Evolutionary conservation across 129 eudicot species (phyloP), one percentile per base, ranked within the genome.

Genomic region (Artemisia tridentata): DNA sequence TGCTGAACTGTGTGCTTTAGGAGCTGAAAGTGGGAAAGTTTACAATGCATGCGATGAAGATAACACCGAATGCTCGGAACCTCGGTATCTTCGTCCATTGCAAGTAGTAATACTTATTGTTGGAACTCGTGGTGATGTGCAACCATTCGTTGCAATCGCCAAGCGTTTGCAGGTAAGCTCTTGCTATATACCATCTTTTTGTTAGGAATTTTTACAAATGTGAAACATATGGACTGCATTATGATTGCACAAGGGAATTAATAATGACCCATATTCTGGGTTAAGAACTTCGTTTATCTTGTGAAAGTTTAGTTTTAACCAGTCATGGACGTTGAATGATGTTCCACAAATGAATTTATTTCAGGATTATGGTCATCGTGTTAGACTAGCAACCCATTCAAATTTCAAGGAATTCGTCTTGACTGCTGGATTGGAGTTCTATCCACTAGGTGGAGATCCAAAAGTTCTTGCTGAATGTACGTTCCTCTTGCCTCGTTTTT

Each of bases 81-180:
- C 90, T 75, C 91, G 81, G 53, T 74, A 84, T 75, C 82, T 86
- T 77, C 91, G 90, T 52, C 99, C 99, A 16, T 54, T 95, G 72
- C 97, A 90, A 83, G 67, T 95, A 69, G 97, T 88, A 58, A 88
- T 95, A 78, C 96, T 95, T 71, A 95, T 95, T 68, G 99, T 95
- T 68, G 99, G 99, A 68, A 95, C 99, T 56, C 99, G 99, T 64
- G 99, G 99, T 63, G 99, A 95, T 79, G 99, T 95, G 75, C 99
- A 95, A 68, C 99, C 99, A 50, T 95, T 95, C 78, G 64, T 90
- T 80, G 99, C 99, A 70, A 90, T 95, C 31, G 99, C 93, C 6
- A 95, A 95, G 73, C 83, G 86, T 62, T 72, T 95, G 75, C 99
- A 95, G 99, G 99, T 95, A 31, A 48, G 10, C 45, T 67, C 17